These are phyloP conservation scores for Metarhizium album DNA, from an alignment of 2,329 filamentous ascomycete genomes.

Conservation along the genomic window DNA sequence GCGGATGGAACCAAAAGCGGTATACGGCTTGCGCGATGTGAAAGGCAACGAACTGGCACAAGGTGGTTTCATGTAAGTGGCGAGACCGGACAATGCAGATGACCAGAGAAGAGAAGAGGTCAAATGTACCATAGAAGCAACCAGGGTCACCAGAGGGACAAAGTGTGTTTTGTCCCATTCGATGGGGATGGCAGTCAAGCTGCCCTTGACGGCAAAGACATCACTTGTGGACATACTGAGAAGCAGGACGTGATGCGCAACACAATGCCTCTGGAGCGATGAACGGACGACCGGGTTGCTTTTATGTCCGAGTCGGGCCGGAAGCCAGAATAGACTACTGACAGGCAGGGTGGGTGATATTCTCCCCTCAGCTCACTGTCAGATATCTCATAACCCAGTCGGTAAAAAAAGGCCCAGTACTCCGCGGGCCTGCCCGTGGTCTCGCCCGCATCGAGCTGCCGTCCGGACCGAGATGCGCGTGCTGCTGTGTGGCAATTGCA, in stretches of 20 bases:
- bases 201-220: background rate
- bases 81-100: background rate
- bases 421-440: too few species aligned
- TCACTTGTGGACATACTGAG: background rate
- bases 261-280: too few species aligned
- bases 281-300: too few species aligned
- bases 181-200: background rate
- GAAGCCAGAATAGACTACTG: too few species aligned
- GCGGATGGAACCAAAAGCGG: conserved; percentile 19
- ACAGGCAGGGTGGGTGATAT: too few species aligned
- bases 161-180: background rate
- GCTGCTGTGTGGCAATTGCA: too few species aligned
- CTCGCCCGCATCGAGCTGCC: too few species aligned
- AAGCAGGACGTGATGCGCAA: background rate
- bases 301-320: too few species aligned
- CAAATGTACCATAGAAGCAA: background rate
- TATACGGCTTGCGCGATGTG: conserved; percentile 9
- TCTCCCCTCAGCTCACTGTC: too few species aligned
- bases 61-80: background rate
- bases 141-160: background rate
- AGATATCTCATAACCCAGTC: too few species aligned
- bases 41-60: conserved; percentile 5
- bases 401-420: too few species aligned
- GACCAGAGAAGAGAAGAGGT: background rate
- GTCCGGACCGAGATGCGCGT: too few species aligned